Evolutionary conservation across 139 green algal species (phyloP).

Genomic region (Picochlorum sp.): DNA sequence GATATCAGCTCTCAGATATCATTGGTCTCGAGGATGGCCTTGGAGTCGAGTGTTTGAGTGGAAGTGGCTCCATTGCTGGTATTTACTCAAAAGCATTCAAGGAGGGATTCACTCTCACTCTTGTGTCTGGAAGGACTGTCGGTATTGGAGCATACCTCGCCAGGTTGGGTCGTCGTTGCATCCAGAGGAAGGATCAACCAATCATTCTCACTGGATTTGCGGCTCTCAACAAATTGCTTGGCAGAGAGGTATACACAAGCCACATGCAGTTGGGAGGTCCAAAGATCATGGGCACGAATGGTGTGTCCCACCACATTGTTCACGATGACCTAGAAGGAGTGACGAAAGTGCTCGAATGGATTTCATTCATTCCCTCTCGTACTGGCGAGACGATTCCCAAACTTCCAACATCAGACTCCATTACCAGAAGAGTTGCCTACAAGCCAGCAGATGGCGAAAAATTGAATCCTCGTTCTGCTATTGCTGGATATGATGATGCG

Average conservation of each 20-base stretch:
- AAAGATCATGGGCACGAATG: conserved; percentile 91
- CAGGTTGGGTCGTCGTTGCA: conserved; percentile 78
- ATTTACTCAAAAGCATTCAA: conserved; percentile 58
- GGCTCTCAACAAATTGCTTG: conserved; percentile 99
- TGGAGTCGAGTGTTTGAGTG: conserved; percentile 94
- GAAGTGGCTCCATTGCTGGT: conserved; percentile 85
- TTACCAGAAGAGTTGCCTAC: conserved; percentile 54
- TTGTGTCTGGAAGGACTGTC: conserved; percentile 86
- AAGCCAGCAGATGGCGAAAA: conserved; percentile 52
- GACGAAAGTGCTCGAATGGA: conserved; percentile 46
- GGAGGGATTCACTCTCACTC: conserved; percentile 89
- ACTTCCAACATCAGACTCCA: conserved; percentile 60
- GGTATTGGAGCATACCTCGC: conserved; percentile 98
- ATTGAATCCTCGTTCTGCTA: conserved; percentile 70
- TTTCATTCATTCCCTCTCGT: conserved; percentile 61
- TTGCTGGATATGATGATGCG: conserved; percentile 41
- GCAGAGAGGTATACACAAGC: conserved; percentile 85
- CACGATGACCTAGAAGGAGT: conserved; percentile 82
- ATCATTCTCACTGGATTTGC: conserved; percentile 97
- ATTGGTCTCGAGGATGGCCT: conserved; percentile 93
- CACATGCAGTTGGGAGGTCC: conserved; percentile 95
- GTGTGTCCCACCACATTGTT: conserved; percentile 88
- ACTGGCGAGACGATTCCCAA: conserved; percentile 39
- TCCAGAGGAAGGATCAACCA: conserved; percentile 90
- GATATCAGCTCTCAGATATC: conserved; percentile 54